These are phyloP conservation scores for Penicillium thymicola DNA, from an alignment of 2,329 filamentous ascomycete species.

Conservation along the genomic window DNA sequence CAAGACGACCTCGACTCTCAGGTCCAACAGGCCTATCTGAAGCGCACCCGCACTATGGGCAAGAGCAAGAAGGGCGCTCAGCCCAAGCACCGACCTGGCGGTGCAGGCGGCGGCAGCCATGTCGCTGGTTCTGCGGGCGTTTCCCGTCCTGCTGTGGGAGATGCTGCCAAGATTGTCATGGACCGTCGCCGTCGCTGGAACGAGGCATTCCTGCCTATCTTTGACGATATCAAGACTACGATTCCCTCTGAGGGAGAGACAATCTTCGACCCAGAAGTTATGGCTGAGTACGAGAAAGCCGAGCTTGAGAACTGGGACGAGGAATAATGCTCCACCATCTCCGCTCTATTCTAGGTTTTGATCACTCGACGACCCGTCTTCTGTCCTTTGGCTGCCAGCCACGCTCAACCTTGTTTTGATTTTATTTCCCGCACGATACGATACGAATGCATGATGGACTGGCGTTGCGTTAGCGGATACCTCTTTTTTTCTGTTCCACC, in stretches of 20 bases:
- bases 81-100: slow-evolving; percentile 55
- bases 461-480: slow-evolving; percentile 18
- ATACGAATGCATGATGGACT: slow-evolving; percentile 20
- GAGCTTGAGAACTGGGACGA: slow-evolving; percentile 82
- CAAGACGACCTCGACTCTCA: slow-evolving; percentile 94
- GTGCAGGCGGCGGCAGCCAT: slow-evolving; percentile 69
- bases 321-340: slow-evolving; percentile 52
- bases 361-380: not conserved
- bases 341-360: not conserved
- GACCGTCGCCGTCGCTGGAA: slow-evolving; percentile 87
- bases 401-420: slow-evolving; percentile 1
- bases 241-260: slow-evolving; percentile 67
- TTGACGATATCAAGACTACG: slow-evolving; percentile 74
- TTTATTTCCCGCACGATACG: slow-evolving; percentile 9
- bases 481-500: slow-evolving; percentile 4
- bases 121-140: slow-evolving; percentile 37
- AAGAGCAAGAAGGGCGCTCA: slow-evolving; percentile 88
- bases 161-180: slow-evolving; percentile 88
- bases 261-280: slow-evolving; percentile 70
- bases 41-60: slow-evolving; percentile 89
- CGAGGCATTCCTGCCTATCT: slow-evolving; percentile 83
- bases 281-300: slow-evolving; percentile 69
- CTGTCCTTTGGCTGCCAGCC: not conserved
- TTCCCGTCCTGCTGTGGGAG: slow-evolving; percentile 69
- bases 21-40: slow-evolving; percentile 91